Conservation (phyloP, 176 grass and related monocot species). For the Thalia dealbata region DNA sequence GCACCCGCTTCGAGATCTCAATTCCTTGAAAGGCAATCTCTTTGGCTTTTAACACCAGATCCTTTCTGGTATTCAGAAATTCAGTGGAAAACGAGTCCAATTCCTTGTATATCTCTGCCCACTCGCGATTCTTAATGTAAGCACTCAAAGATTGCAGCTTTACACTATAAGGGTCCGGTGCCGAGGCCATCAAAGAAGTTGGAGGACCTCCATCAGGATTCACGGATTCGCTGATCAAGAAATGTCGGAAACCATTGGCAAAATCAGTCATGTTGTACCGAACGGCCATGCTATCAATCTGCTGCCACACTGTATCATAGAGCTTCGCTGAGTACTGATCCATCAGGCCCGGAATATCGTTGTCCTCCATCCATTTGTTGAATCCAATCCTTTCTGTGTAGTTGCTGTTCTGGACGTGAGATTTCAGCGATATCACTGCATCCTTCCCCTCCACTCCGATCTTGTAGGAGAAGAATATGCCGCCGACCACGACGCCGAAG, state of each 20-base stretch:
- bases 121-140: constrained; percentile 54
- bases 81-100: constrained; percentile 68
- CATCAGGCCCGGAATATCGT: constrained; percentile 60
- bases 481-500: constrained; percentile 44
- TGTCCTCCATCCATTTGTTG: constrained; percentile 85
- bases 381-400: constrained; percentile 87
- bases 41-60: constrained; percentile 76
- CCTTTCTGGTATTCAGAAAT: constrained; percentile 70
- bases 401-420: constrained; percentile 74
- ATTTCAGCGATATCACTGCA: constrained; percentile 73
- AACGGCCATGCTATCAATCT: constrained; percentile 59
- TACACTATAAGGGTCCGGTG: constrained; percentile 47
- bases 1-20: constrained; percentile 53
- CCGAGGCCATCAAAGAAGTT: constrained; percentile 31
- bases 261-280: constrained; percentile 94
- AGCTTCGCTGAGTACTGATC: constrained; percentile 77
- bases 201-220: constrained; percentile 20
- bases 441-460: constrained; percentile 94
- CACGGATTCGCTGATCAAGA: constrained; percentile 55
- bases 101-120: constrained; percentile 69
- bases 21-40: constrained; percentile 62
- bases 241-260: constrained; percentile 57
- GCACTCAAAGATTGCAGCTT: constrained; percentile 57
- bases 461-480: constrained; percentile 92
- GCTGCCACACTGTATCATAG: constrained; percentile 83